These are phyloP conservation scores for Gossypium herbaceum DNA, from an alignment of 345 rosid genomes.

Conservation along the genomic window DNA sequence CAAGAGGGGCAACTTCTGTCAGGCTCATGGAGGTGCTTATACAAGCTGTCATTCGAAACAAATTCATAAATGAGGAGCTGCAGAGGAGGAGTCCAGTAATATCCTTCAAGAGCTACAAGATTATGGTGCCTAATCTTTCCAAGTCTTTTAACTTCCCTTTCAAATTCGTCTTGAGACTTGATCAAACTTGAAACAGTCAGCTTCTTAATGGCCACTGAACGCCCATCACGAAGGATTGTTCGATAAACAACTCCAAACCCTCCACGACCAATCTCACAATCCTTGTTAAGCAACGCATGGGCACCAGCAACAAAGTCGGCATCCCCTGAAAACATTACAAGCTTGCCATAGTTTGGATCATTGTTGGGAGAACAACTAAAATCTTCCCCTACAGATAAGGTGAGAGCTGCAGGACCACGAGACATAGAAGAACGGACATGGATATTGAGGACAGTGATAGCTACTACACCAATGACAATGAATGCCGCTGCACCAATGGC, in stretches of 20 bases:
- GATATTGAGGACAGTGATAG: conserved; percentile 73
- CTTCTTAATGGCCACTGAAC: conserved; percentile 89
- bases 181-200: conserved; percentile 71
- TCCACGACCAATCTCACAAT: conserved; percentile 94
- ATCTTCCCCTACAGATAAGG: conserved; percentile 68
- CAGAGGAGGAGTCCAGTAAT: conserved; percentile 86
- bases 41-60: conserved; percentile 65
- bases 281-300: conserved; percentile 85
- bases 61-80: conserved; percentile 85
- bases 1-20: conserved; percentile 54
- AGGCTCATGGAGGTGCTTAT: conserved; percentile 62
- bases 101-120: conserved; percentile 80
- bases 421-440: conserved; percentile 61
- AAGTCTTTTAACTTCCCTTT: conserved; percentile 67
- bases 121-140: conserved; percentile 75
- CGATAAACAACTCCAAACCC: conserved; percentile 94
- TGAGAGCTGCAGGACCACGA: conserved; percentile 46
- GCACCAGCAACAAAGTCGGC: conserved; percentile 76
- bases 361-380: conserved; percentile 74
- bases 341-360: conserved; percentile 86
- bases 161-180: conserved; percentile 90
- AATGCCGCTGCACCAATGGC: conserved; percentile 94
- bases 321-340: conserved; percentile 90
- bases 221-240: conserved; percentile 70
- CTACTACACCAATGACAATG: conserved; percentile 82